Evolutionary conservation across 1,284 basidiomycete genomes (phyloP), one percentile per base, ranked within the genome.

Genomic region (Salmacisia buchloeana): DNA sequence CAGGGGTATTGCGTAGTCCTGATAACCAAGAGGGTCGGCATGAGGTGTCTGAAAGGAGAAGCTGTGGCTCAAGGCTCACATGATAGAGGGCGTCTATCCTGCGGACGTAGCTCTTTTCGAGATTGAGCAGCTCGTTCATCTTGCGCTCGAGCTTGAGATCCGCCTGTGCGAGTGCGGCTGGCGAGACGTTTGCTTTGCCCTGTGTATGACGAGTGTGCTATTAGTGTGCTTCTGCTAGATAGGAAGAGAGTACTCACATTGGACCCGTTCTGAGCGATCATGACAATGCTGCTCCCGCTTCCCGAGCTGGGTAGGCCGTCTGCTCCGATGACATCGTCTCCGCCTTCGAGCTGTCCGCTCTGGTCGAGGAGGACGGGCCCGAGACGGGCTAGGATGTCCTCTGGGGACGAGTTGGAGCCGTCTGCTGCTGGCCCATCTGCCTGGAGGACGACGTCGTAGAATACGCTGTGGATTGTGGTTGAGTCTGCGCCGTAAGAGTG

Each of bases 1-100:
- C 25, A 97, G 83, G 2, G 92, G 93, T 78, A 93, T 89, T 39
- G 93, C 93, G 77, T 97, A 97, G 35, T 62, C 69, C 59, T 72
- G 69, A 35, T 13, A 10, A 35, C 9, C 3, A 21, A 34, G 54
- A 4, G 31, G 7, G 3, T 13, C 12, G 45, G 23, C 10, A 46
- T 13, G 23, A 46, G 18, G 21, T 57, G n/a, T 27, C 7, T 27
- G 7, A 7, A 57, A 57, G 29, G 21, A 43, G 27, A 38, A 23
- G 38, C 25, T 21, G 7, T n/a, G 46, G 7, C 15, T 4, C 10
- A 25, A 21, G 4, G 62, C 64, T 25, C 46, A 68, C 66, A 29
- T 63, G 43, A 56, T 70, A 64, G 6, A 79, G 69, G 10, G 73
- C 69, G 35, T 78, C 73, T 58, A 79, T 65, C 21, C 77, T 68